Base-by-base conservation (phyloP, 148 eudicot genomes). In the Beta vulgaris region DNA sequence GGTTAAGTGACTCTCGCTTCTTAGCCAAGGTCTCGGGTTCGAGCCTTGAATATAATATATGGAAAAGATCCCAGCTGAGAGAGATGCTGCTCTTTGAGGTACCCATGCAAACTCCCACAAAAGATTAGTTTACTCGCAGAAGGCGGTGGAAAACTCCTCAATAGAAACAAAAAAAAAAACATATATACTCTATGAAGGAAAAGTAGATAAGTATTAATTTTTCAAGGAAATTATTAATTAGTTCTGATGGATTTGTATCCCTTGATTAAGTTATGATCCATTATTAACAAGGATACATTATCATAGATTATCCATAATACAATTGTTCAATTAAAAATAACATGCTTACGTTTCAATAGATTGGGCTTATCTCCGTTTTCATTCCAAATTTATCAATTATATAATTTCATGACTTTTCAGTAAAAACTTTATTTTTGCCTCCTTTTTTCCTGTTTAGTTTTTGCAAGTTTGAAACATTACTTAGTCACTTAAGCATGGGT, bases 291-390 rank as follows among this genome's bases (percentile, higher is more conserved):
- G 19, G 46, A 55, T 57, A 18, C 61, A 57, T 66, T 58, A 69
- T 69, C 32, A 77, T 69, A 69, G 48, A 57, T 68, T 76, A 76
- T 76, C 74, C 55, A 76, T 0, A 44, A 44, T 6, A 77, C 13
- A 46, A 44, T 57, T 55, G 54, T 32, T 59, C 6, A 34, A 13
- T 77, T 44, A 43, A 40, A 32, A 21, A 69, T 77, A 7, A 31
- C 68, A 76, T 61, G 79, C 35, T 67, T 69, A 29, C 73, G 68
- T 67, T 58, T 58, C 66, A 23, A 3, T 1, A 25, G 39, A 32
- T 18, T 68, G n/a, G 25, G 71, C 74, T 29, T 60, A 69, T 43
- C 57, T 21, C 34, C 44, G 39, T 69, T 76, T 59, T 60, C 46
- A 59, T 77, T 77, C 67, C 40, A 11, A 12, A 23, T 44, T 69